Conservation (phyloP, 2,329 filamentous ascomycete species). For the Triangularia setosa region DNA sequence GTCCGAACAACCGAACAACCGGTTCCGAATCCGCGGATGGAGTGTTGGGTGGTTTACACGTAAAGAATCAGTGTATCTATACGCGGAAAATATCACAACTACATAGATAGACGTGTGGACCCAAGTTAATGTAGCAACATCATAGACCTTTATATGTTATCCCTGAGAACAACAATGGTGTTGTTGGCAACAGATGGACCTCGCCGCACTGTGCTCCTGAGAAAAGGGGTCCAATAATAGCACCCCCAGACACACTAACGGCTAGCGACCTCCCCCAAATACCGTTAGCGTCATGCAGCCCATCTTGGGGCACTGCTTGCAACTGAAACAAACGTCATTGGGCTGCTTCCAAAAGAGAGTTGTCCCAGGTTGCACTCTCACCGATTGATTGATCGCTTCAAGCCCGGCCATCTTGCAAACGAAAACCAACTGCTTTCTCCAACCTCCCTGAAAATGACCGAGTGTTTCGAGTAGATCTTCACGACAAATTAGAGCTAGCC, state of each 20-base stretch:
- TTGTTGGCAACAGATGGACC: neutral
- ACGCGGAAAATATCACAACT: neutral
- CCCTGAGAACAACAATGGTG: neutral
- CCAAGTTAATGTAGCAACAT: neutral
- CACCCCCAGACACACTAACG: neutral
- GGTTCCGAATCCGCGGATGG: neutral
- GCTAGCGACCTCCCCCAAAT: neutral
- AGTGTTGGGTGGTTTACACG: neutral
- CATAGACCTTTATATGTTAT: neutral
- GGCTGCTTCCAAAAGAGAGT: neutral
- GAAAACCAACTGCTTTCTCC: no score
- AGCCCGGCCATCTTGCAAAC: neutral
- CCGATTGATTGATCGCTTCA: neutral
- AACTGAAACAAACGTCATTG: slow-evolving; percentile 19
- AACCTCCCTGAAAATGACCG: neutral
- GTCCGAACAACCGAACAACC: neutral
- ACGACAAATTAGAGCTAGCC: neutral
- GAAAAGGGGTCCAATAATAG: slow-evolving; percentile 1
- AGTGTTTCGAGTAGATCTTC: neutral
- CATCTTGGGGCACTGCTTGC: slow-evolving; percentile 1
- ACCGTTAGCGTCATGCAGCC: slow-evolving; percentile 6
- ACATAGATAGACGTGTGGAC: neutral
- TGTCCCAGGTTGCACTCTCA: neutral
- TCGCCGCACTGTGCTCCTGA: slow-evolving; percentile 2
- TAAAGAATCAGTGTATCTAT: neutral